Conservation (phyloP, 2,329 filamentous ascomycete genomes). For the Xylariaceae sp. region DNA sequence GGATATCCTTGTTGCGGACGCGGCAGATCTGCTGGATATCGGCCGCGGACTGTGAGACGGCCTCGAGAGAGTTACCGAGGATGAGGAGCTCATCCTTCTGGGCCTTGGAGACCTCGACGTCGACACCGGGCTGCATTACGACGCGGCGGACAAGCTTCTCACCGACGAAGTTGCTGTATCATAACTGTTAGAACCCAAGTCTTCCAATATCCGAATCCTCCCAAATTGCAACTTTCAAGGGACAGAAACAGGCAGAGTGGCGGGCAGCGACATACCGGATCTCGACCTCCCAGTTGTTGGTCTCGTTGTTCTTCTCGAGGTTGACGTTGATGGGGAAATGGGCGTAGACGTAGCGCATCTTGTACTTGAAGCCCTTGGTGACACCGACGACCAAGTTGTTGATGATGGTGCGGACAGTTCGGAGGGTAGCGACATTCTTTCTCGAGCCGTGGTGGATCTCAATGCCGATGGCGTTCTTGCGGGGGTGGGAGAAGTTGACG, state of each 20-base stretch:
- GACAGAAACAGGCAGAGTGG: not conserved
- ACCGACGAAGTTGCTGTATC: conserved; percentile 87
- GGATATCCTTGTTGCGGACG: conserved; percentile 99
- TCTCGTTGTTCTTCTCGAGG: conserved; percentile 93
- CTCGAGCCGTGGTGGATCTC: conserved; percentile 98
- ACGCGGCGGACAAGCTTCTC: conserved; percentile 98
- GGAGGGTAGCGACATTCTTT: conserved; percentile 97
- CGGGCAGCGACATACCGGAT: conserved; percentile 71
- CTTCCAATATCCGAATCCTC: too few relatives aligned
- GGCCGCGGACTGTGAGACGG: conserved; percentile 95
- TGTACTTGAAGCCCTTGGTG: conserved; percentile 99
- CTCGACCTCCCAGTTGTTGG: conserved; percentile 85
- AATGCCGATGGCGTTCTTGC: conserved; percentile 86
- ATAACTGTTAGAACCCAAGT: conserved; percentile 30
- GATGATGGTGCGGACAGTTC: conserved; percentile 96
- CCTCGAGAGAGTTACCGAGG: conserved; percentile 91
- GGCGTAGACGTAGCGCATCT: conserved; percentile 99
- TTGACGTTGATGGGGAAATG: conserved; percentile 99
- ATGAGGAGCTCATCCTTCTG: conserved; percentile 98
- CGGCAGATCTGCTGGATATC: conserved; percentile 99
- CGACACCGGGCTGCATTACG: conserved; percentile 83
- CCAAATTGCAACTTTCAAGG: too few relatives aligned
- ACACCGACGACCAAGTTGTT: conserved; percentile 98
- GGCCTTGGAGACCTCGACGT: conserved; percentile 83
- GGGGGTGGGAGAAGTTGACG: conserved; percentile 89